phyloP scores from a whole-genome alignment of 2,329 filamentous ascomycete species.

The Fusarium devonianum region DNA sequence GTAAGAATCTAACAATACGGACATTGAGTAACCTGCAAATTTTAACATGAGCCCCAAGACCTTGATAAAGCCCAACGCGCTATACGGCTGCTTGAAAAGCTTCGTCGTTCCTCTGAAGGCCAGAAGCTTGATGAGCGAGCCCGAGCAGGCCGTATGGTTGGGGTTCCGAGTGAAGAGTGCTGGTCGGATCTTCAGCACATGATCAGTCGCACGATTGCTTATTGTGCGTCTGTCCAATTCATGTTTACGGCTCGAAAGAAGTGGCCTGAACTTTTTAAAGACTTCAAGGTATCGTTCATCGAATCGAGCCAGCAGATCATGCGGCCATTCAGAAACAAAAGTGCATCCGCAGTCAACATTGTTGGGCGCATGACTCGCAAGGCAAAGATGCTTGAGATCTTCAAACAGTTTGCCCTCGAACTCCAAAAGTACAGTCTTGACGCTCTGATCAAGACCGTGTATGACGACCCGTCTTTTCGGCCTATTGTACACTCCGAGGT shows the following conservation, averaged over 20 bases:
- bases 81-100: neutral
- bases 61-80: no score
- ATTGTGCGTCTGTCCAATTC: slow-evolving; percentile 21
- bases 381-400: neutral
- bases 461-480: slow-evolving; percentile 17
- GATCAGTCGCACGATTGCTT: slow-evolving; percentile 29
- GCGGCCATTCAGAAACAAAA: slow-evolving; percentile 10
- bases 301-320: slow-evolving; percentile 27
- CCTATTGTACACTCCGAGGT: slow-evolving; percentile 46
- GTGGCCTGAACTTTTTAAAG: slow-evolving; percentile 42
- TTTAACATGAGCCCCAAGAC: no score
- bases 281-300: slow-evolving; percentile 37
- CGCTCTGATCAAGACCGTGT: slow-evolving; percentile 13
- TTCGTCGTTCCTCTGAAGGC: neutral
- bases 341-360: slow-evolving; percentile 12
- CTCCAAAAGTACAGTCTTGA: slow-evolving; percentile 30
- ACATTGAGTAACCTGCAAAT: neutral
- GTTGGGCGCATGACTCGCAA: slow-evolving; percentile 17
- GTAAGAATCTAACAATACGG: neutral
- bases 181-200: slow-evolving; percentile 38
- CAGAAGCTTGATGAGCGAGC: slow-evolving; percentile 8
- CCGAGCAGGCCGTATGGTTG: slow-evolving; percentile 2
- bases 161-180: slow-evolving; percentile 11
- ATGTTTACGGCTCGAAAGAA: slow-evolving; percentile 20
- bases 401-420: slow-evolving; percentile 9